These are phyloP conservation scores for Salvia sclarea DNA, from an alignment of 305 asterid species.

Conservation along the genomic window DNA sequence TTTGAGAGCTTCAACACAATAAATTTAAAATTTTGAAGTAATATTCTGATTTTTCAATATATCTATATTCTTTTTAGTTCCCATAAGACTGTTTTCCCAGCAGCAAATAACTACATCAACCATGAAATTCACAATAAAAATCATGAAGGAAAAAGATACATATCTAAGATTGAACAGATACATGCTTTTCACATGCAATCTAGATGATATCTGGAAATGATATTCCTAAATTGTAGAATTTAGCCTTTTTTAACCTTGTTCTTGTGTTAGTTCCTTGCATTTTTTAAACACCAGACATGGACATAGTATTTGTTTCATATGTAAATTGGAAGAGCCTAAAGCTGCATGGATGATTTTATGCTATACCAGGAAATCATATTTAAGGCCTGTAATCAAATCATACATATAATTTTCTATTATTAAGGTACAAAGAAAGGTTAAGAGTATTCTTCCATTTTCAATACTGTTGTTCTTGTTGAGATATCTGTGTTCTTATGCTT, in stretches of 20 bases:
- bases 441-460: background rate
- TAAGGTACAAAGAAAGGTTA: background rate
- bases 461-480: background rate
- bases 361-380: conserved; percentile 14
- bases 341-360: background rate
- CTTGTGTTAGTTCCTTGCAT: background rate
- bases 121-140: background rate
- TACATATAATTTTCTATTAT: background rate
- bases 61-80: background rate
- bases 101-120: background rate
- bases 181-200: background rate
- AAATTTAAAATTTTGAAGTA: background rate
- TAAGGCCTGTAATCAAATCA: conserved; percentile 1
- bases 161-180: background rate
- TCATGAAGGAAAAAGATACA: background rate
- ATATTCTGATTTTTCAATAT: background rate
- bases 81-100: background rate
- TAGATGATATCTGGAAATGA: background rate
- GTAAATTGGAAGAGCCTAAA: background rate
- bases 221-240: background rate
- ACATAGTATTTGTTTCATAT: background rate
- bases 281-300: conserved; percentile 1
- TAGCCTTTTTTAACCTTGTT: background rate
- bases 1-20: conserved; percentile 2
- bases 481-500: no score